These are phyloP conservation scores for Ilex aquifolium DNA, from an alignment of 257 asterid species.

Conservation along the genomic window DNA sequence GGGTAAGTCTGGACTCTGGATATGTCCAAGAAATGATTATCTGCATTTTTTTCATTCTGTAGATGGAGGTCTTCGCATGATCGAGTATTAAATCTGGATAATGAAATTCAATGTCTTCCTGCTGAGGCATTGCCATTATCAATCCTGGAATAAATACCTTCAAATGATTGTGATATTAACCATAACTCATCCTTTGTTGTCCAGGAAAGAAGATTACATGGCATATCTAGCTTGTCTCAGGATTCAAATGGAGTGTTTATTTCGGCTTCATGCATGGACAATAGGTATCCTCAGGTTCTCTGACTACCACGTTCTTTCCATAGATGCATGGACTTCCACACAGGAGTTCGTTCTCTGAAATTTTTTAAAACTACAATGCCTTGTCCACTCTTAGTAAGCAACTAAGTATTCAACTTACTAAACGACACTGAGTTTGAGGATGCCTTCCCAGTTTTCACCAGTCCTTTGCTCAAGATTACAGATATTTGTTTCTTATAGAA, in stretches of 20 bases:
- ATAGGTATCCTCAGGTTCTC: conserved; percentile 38
- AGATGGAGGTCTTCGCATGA: not conserved
- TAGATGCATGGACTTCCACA: not conserved
- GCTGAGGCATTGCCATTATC: too few species aligned
- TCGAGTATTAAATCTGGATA: not conserved
- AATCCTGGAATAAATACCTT: too few species aligned
- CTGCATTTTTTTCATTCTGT: conserved; percentile 1
- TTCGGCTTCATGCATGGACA: conserved; percentile 94
- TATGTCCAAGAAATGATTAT: not conserved
- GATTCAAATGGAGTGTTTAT: conserved; percentile 75
- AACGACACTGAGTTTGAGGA: too few species aligned
- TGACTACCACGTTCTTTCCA: not conserved
- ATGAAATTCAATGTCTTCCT: not conserved
- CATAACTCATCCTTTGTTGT: conserved; percentile 17
- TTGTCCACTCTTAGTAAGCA: too few species aligned
- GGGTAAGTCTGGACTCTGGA: conserved; percentile 30
- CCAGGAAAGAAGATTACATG: conserved; percentile 62
- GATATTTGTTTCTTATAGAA: too few species aligned
- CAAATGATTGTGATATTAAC: not conserved
- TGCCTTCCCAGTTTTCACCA: too few species aligned
- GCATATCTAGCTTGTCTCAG: conserved; percentile 89
- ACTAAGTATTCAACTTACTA: too few species aligned
- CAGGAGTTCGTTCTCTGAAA: too few species aligned
- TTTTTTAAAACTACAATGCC: too few species aligned
- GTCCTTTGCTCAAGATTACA: too few species aligned